These are phyloP conservation scores for Stachybotrys elegans DNA, from an alignment of 2,329 filamentous ascomycete genomes.

Conservation along the genomic window DNA sequence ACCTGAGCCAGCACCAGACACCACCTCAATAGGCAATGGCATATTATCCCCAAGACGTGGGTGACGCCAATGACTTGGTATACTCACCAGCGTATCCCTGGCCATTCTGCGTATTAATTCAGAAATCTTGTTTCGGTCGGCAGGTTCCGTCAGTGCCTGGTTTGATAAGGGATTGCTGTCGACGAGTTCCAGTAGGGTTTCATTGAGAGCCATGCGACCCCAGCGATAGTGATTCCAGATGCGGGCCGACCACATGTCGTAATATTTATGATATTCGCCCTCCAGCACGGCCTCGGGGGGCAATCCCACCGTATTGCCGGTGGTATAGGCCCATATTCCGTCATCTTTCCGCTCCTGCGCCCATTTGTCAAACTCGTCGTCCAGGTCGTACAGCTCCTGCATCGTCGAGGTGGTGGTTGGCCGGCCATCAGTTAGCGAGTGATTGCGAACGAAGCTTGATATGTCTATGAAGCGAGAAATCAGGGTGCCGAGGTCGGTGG, in stretches of 20 bases:
- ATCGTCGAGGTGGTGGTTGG: constrained; percentile 28
- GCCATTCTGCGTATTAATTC: constrained; percentile 31
- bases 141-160: constrained; percentile 21
- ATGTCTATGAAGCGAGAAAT: constrained; percentile 36
- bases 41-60: constrained; percentile 35
- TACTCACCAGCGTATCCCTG: constrained; percentile 39
- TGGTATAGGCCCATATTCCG: constrained; percentile 31
- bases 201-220: constrained; percentile 47
- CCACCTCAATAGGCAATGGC: constrained; percentile 26
- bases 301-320: constrained; percentile 23
- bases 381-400: constrained; percentile 33
- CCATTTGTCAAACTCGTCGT: constrained; percentile 33
- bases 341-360: constrained; percentile 27
- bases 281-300: constrained; percentile 42
- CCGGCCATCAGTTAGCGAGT: constrained; percentile 31
- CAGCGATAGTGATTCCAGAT: constrained; percentile 58
- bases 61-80: constrained; percentile 47
- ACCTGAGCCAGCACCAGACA: constrained; percentile 37
- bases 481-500: constrained; percentile 34
- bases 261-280: constrained; percentile 50
- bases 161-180: constrained; percentile 33
- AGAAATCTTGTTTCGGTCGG: constrained; percentile 24
- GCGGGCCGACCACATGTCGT: constrained; percentile 46
- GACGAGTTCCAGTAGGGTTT: constrained; percentile 40
- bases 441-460: constrained; percentile 27